Evolutionary conservation across 306 rosid genomes (phyloP).

Genomic region (Phaseolus lunatus): DNA sequence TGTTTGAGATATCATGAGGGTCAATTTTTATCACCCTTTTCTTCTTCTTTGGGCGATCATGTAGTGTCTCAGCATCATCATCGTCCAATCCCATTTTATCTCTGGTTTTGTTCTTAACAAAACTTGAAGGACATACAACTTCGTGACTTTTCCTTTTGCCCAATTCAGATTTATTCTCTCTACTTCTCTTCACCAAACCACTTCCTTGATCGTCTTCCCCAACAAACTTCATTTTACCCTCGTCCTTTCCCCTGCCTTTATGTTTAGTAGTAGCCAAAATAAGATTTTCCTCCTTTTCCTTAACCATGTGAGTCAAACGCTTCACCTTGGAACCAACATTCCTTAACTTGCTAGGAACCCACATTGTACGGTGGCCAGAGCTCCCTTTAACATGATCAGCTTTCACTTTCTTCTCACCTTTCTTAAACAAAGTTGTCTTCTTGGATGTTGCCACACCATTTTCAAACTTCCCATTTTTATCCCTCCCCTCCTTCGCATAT

Average conservation of each 20-base stretch:
- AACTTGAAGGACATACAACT: conserved; percentile 42
- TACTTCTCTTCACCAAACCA: conserved; percentile 50
- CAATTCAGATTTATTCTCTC: conserved; percentile 45
- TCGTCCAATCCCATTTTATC: conserved; percentile 49
- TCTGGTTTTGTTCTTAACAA: conserved; percentile 43
- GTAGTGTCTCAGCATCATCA: conserved; percentile 49
- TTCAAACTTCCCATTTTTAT: conserved; percentile 15
- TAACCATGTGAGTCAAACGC: conserved; percentile 40
- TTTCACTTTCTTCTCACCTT: conserved; percentile 20
- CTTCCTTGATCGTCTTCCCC: conserved; percentile 34
- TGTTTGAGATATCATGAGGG: conserved; percentile 83
- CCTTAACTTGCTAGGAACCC: conserved; percentile 50
- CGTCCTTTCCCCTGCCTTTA: conserved; percentile 45
- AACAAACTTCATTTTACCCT: conserved; percentile 29
- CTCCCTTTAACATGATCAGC: conserved; percentile 33
- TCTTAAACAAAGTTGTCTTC: not conserved
- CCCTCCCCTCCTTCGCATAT: conserved; percentile 41
- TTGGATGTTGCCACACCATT: conserved; percentile 34
- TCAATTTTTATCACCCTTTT: conserved; percentile 71
- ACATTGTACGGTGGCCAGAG: conserved; percentile 38
- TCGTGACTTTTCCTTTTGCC: conserved; percentile 46
- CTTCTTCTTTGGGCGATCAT: conserved; percentile 66
- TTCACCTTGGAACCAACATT: conserved; percentile 45
- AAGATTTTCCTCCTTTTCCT: conserved; percentile 41
- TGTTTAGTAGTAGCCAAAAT: conserved; percentile 35